Evolutionary conservation across 345 rosid species (phyloP).

Genomic region (Hypericum perforatum): DNA sequence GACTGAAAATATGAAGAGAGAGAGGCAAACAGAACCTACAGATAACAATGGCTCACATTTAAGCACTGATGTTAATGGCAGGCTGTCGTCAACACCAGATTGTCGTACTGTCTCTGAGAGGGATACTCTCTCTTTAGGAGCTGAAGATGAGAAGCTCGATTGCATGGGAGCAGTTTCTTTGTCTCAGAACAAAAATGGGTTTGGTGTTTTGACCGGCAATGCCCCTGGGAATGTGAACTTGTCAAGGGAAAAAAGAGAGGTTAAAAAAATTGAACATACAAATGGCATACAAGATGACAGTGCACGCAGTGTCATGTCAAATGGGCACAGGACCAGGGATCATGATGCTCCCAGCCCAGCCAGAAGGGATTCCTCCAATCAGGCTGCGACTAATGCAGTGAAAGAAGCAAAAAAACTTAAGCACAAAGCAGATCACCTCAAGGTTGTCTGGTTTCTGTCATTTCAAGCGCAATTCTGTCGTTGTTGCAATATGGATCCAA

Average conservation of each 20-base stretch:
- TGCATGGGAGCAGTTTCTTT: slow-evolving; percentile 20
- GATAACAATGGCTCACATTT: slow-evolving; percentile 32
- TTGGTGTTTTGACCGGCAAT: slow-evolving; percentile 14
- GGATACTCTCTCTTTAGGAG: slow-evolving; percentile 38
- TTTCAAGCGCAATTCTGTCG: slow-evolving; percentile 8
- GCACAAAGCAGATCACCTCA: slow-evolving; percentile 86
- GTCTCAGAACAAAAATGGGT: slow-evolving; percentile 28
- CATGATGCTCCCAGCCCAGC: slow-evolving; percentile 54
- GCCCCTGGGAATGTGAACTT: slow-evolving; percentile 29
- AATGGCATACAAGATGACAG: slow-evolving; percentile 38
- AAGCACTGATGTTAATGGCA: slow-evolving; percentile 28
- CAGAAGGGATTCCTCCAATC: slow-evolving; percentile 58
- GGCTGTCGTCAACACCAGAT: slow-evolving; percentile 34
- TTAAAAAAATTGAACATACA: slow-evolving; percentile 31
- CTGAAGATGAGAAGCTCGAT: slow-evolving; percentile 29
- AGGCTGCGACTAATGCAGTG: slow-evolving; percentile 55
- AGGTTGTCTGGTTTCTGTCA: slow-evolving; percentile 38
- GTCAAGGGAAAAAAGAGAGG: slow-evolving; percentile 29
- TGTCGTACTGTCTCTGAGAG: slow-evolving; percentile 30
- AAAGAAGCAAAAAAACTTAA: slow-evolving; percentile 92
- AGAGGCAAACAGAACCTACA: slow-evolving; percentile 17
- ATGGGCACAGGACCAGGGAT: slow-evolving; percentile 45
- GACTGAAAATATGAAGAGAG: slow-evolving; percentile 35
- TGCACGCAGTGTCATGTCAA: slow-evolving; percentile 35
- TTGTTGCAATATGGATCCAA: slow-evolving; percentile 3